These are phyloP conservation scores for Calonectria fujianensis DNA, from an alignment of 2,329 filamentous ascomycete genomes.

Conservation along the genomic window DNA sequence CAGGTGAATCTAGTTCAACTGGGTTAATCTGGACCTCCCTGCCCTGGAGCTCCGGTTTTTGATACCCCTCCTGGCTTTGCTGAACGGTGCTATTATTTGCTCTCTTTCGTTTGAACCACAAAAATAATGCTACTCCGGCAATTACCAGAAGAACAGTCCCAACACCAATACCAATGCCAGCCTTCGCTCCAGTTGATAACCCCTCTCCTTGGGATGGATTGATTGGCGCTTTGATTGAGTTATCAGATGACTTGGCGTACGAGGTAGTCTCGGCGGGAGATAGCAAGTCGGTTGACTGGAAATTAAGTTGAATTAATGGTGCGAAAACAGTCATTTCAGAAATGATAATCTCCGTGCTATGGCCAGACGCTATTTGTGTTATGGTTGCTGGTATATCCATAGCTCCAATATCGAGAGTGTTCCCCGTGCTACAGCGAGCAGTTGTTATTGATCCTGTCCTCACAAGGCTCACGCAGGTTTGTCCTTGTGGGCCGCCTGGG, in stretches of 20 bases:
- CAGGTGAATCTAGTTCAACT: not conserved
- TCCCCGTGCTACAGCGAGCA: not conserved
- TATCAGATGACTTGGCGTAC: not conserved
- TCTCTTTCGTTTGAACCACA: not conserved
- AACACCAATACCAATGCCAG: not conserved
- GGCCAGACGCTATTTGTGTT: not conserved
- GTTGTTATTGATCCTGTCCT: constrained; percentile 13
- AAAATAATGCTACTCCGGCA: not conserved
- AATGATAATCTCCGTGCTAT: not conserved
- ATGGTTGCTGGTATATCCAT: constrained; percentile 11
- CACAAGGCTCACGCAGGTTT: not conserved
- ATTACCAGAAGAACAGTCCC: not conserved
- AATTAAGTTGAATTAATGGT: not conserved
- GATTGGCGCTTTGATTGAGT: not conserved
- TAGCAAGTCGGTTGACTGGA: not conserved
- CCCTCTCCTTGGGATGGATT: not conserved
- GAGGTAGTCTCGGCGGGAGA: not conserved
- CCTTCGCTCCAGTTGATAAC: not conserved
- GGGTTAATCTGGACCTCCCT: not conserved
- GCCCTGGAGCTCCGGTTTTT: not conserved
- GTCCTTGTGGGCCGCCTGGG: not conserved
- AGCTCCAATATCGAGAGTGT: not conserved
- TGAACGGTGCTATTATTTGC: not conserved
- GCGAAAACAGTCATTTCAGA: not conserved
- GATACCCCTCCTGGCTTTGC: not conserved